A percentile compares a stretch with the other conserved stretches of the same genome.
Evolutionary conservation across 2,329 filamentous ascomycete species (phyloP).

Genomic region (Trichoderma harzianum): DNA sequence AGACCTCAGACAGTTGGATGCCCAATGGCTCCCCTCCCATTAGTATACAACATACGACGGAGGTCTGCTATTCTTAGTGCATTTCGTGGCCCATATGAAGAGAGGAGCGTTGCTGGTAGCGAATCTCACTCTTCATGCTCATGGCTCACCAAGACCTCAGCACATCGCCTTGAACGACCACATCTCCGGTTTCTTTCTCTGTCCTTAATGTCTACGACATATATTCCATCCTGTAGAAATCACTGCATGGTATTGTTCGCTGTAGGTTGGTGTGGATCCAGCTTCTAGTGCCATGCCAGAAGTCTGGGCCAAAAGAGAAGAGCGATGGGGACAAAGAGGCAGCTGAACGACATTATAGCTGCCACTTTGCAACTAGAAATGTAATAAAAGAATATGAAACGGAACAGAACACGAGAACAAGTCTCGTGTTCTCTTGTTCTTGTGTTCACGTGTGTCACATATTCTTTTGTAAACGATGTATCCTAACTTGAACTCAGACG

Average conservation of each 20-base stretch:
- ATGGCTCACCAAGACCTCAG: background rate
- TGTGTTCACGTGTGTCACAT: too few species aligned
- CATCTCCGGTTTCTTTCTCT: background rate
- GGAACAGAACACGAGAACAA: background rate
- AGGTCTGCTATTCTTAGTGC: background rate
- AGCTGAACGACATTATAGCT: background rate
- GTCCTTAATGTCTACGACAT: background rate
- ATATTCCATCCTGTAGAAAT: background rate
- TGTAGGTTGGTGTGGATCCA: background rate
- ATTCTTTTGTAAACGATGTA: background rate
- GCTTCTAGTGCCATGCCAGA: background rate
- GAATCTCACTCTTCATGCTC: background rate
- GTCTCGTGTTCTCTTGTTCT: too few species aligned
- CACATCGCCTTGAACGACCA: background rate
- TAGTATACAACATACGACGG: background rate
- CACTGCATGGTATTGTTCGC: background rate
- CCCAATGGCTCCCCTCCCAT: background rate
- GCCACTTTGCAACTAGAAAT: background rate
- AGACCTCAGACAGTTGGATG: background rate
- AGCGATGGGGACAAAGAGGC: background rate
- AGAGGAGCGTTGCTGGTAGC: background rate
- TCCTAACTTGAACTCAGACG: background rate
- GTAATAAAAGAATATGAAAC: background rate
- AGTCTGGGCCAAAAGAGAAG: background rate
- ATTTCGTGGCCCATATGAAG: background rate